Conservation (phyloP, 192 early-diverging fungal genomes). For the Chytriomyces sp. region DNA sequence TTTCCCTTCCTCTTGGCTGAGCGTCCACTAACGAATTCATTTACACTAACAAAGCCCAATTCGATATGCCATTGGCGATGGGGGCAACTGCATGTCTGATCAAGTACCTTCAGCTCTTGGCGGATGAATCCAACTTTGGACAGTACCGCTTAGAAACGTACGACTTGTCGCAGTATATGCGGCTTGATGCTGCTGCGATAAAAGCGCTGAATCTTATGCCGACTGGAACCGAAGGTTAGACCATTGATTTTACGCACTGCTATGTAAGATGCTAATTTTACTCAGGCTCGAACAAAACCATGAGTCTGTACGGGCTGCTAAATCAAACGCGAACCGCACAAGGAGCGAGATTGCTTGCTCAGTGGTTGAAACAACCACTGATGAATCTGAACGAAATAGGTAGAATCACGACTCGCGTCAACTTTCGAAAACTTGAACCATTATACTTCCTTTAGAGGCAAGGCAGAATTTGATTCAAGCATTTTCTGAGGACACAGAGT, state of each 20-base stretch:
- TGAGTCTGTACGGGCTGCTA: constrained; percentile 81
- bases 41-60: constrained; percentile 56
- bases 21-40: not conserved
- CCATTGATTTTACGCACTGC: not conserved
- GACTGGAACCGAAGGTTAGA: constrained; percentile 26
- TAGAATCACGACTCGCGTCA: constrained; percentile 14
- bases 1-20: not conserved
- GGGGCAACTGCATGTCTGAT: constrained; percentile 69
- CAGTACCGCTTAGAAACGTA: constrained; percentile 72
- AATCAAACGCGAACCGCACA: constrained; percentile 90
- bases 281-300: constrained; percentile 62
- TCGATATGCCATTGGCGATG: constrained; percentile 76
- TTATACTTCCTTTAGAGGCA: constrained; percentile 45
- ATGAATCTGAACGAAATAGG: constrained; percentile 73
- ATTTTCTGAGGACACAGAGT: constrained; percentile 66
- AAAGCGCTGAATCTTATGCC: constrained; percentile 87
- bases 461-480: constrained; percentile 77
- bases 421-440: no score
- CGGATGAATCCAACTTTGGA: constrained; percentile 80
- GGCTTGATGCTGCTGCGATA: constrained; percentile 88
- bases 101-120: constrained; percentile 75
- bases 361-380: constrained; percentile 93
- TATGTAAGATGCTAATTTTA: not conserved
- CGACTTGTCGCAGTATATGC: constrained; percentile 89
- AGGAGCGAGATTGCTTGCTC: constrained; percentile 80